Evolutionary conservation across 768 basidiomycete species (phyloP).

Genomic region (Pleurotus tuoliensis): DNA sequence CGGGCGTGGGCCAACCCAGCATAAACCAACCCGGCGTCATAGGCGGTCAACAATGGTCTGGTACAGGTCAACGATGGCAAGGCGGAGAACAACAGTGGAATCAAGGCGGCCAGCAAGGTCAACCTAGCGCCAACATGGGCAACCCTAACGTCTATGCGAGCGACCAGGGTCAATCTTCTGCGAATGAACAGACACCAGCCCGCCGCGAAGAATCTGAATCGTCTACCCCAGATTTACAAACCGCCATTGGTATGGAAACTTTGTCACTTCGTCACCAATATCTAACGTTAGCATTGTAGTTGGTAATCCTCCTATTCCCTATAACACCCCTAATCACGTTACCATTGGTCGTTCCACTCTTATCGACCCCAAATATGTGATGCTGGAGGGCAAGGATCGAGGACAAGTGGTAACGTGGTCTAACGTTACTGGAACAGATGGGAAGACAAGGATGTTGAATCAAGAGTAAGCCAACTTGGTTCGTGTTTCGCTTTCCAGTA

Average conservation of each 20-base stretch:
- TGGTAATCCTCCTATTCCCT: conserved; percentile 2
- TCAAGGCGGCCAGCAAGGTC: not conserved
- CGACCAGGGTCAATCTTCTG: not conserved
- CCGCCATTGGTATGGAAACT: not conserved
- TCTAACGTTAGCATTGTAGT: not conserved
- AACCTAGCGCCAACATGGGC: not conserved
- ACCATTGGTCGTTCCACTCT: conserved; percentile 51
- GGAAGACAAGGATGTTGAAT: conserved; percentile 34
- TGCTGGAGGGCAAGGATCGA: conserved; percentile 39
- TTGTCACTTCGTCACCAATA: not conserved
- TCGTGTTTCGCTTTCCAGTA: not conserved
- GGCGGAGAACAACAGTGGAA: not conserved
- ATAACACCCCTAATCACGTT: conserved; percentile 26
- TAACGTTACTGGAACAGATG: conserved; percentile 18
- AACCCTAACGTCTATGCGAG: not conserved
- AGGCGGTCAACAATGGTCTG: not conserved
- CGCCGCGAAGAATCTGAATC: not conserved
- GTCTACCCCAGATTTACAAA: not conserved
- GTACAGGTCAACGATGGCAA: not conserved
- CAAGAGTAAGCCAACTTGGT: conserved; percentile 24
- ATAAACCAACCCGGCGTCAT: not conserved
- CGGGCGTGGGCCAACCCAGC: not conserved
- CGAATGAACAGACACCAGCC: not conserved
- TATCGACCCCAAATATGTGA: conserved; percentile 31
- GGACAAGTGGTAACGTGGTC: conserved; percentile 44